Percentiles rank a stretch among this genome's conserved stretches.
These are phyloP conservation scores for Coffea canephora DNA, from an alignment of 257 asterid species.

Conservation along the genomic window DNA sequence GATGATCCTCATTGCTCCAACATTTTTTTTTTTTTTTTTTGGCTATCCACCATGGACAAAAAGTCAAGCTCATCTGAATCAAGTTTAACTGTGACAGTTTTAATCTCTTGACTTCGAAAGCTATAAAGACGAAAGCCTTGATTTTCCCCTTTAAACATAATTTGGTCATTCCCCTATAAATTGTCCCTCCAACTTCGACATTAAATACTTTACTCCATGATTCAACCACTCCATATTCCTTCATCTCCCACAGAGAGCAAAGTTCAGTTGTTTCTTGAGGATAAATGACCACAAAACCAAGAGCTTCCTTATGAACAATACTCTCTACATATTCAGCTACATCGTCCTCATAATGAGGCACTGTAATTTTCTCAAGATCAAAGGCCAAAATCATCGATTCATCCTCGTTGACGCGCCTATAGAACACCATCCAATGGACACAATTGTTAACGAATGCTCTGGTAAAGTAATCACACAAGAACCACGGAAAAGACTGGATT, in stretches of 20 bases:
- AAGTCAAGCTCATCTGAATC: not conserved
- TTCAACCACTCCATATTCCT: not conserved
- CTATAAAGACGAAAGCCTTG: not conserved
- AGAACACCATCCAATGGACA: not conserved
- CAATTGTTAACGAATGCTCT: not conserved
- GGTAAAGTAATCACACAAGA: not conserved
- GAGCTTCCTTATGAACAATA: not conserved
- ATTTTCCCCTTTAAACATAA: not conserved
- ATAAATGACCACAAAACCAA: not conserved
- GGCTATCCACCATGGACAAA: not conserved
- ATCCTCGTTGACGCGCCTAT: not conserved
- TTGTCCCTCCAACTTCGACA: not conserved
- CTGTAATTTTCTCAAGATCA: not conserved
- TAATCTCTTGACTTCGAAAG: not conserved
- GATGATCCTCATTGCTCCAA: too few species aligned
- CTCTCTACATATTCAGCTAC: not conserved
- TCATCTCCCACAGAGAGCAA: not conserved
- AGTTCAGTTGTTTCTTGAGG: not conserved
- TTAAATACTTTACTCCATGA: not conserved
- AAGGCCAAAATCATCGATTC: not conserved
- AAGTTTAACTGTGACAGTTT: not conserved
- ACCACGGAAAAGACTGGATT: not conserved
- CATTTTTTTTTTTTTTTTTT: not conserved
- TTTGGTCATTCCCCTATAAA: not conserved
- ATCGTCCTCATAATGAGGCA: not conserved